These are phyloP conservation scores for Saccharomycopsis sp. DNA, from an alignment of 805 yeast genomes.

Conservation along the genomic window DNA sequence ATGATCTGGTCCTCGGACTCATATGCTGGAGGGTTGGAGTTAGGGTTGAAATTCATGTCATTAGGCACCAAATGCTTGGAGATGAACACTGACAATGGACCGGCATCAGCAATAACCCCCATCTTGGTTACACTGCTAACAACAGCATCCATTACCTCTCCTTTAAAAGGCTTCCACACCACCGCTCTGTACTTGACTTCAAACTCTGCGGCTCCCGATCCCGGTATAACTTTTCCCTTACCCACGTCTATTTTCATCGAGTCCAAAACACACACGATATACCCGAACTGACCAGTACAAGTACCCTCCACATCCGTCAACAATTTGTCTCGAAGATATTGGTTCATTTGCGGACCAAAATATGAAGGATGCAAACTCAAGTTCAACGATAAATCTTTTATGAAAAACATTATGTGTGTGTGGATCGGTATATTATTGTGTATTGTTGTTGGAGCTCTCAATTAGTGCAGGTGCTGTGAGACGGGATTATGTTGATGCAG, in stretches of 20 bases:
- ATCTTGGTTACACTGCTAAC: constrained; percentile 89
- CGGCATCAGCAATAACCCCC: constrained; percentile 98
- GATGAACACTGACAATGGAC: constrained; percentile 91
- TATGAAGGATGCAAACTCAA: constrained; percentile 94
- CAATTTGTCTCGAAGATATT: constrained; percentile 80
- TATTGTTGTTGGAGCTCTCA: neutral
- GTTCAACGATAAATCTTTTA: constrained; percentile 84
- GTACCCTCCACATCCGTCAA: constrained; percentile 97
- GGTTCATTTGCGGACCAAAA: constrained; percentile 97
- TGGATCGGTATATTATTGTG: neutral
- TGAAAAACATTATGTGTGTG: constrained; percentile 32
- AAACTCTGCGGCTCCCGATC: constrained; percentile 91
- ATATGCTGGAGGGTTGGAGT: constrained; percentile 97
- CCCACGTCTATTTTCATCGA: constrained; percentile 94
- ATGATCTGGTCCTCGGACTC: constrained; percentile 92
- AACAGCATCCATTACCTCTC: constrained; percentile 96
- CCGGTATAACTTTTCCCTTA: constrained; percentile 84
- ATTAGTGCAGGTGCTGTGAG: neutral
- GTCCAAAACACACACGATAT: constrained; percentile 91
- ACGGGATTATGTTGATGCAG: no score
- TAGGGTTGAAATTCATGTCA: constrained; percentile 88
- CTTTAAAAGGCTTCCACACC: constrained; percentile 98
- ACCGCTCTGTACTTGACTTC: constrained; percentile 94
- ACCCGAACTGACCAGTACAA: constrained; percentile 98
- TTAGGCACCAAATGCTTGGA: constrained; percentile 92